Conservation (phyloP, 129 eudicot species). For the Sambucus nigra region DNA sequence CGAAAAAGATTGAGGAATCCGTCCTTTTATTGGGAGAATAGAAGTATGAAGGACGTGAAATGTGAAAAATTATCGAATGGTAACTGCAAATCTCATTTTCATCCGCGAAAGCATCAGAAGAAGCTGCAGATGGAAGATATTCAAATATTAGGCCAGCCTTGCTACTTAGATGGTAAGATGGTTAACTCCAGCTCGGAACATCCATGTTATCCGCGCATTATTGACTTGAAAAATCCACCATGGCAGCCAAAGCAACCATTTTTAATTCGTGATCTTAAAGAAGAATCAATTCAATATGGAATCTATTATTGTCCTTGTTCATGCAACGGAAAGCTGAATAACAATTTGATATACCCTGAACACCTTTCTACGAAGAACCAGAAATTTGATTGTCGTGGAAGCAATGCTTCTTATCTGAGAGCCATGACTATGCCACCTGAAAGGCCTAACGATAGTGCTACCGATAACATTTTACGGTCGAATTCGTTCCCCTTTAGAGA, state of each 20-base stretch:
- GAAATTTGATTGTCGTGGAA: not conserved
- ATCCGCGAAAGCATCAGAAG: conserved; percentile 14
- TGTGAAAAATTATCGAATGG: conserved; percentile 1
- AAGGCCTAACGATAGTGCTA: conserved; percentile 16
- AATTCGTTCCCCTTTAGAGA: conserved; percentile 31
- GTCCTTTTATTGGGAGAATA: conserved; percentile 15
- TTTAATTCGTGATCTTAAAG: not conserved
- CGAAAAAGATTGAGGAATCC: conserved; percentile 30
- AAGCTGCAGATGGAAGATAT: conserved; percentile 4
- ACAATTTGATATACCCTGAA: not conserved
- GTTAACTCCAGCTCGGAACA: conserved; percentile 23
- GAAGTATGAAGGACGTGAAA: conserved; percentile 8
- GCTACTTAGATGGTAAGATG: too few species aligned
- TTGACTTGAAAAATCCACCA: not conserved
- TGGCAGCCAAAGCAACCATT: not conserved
- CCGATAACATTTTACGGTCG: conserved; percentile 20
- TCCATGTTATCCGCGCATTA: conserved; percentile 18
- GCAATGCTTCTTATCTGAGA: conserved; percentile 15
- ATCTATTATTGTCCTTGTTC: not conserved
- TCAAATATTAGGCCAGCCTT: not conserved
- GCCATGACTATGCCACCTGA: conserved; percentile 46
- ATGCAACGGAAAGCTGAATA: not conserved
- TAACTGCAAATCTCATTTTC: not conserved
- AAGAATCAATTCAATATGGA: too few species aligned
- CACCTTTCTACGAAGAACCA: not conserved